Evolutionary conservation across 306 rosid species (phyloP), one percentile per base, ranked within the genome.

Genomic region (Delonix regia): DNA sequence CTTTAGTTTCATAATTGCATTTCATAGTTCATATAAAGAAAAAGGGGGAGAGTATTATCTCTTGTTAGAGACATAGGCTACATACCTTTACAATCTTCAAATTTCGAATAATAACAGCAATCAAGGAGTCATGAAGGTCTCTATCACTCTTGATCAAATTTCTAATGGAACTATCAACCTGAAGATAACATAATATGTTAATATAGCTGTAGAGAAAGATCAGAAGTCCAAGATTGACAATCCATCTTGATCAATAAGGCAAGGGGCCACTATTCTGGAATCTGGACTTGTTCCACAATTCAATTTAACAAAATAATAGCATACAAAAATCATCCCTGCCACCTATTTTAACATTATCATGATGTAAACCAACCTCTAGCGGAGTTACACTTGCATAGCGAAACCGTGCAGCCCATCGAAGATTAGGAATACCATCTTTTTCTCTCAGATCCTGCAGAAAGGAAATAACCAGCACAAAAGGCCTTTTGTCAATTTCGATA

Each of bases 371-470:
- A 88, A 95, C 99, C 99, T 90, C 98, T 24, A 90, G 84, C 16
- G 89, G 89, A 82, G 81, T 61, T 56, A 92, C 90, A 78, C 88
- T 89, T 9, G 97, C 87, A 78, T 92, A 92, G 39, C 98, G 93
- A 87, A 76, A 90, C 69, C 99, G 95, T 82, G 99, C 97, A 81
- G 85, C 81, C 56, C 92, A 83, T 74, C 97, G 89, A 57, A 92
- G 88, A 88, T 95, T 98, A 33, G 98, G 99, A 79, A 95, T 63
- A 22, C 99, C 99, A 77, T 88, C 95, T 75, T 75, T 83, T 84
- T 91, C 94, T 86, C 90, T 90, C 83, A 90, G 73, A 81, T 73
- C 92, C 98, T 95, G 85, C 67, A 77, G 53, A 74, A 78, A 74
- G 28, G 53, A 71, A 84, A 73, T 57, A 56, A 44, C 64, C 66